Conservation (phyloP, 768 basidiomycete species). For the Rhizopogon rudus region DNA sequence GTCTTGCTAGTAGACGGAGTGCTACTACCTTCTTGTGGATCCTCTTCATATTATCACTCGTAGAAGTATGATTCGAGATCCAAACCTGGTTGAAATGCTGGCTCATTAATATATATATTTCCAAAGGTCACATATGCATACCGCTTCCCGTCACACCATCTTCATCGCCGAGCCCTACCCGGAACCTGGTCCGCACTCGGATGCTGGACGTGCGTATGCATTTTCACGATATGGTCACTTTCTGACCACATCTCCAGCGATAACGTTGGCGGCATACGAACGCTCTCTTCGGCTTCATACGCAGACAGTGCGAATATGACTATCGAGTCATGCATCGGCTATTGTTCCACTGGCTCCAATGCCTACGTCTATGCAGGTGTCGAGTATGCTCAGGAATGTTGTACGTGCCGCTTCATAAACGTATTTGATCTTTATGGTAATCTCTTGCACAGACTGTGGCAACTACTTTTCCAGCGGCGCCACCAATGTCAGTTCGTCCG, state of each 20-base stretch:
- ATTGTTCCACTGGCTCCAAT: conserved; percentile 31
- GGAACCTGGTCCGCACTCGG: conserved; percentile 52
- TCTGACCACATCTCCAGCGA: conserved; percentile 37
- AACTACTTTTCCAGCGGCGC: conserved; percentile 45
- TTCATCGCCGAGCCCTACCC: conserved; percentile 33
- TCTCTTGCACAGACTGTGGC: conserved; percentile 53
- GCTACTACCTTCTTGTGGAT: background rate
- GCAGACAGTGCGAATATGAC: conserved; percentile 55
- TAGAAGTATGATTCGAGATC: background rate
- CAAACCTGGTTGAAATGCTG: background rate
- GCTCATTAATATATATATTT: background rate
- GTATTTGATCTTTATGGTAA: conserved; percentile 1
- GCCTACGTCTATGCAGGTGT: conserved; percentile 62
- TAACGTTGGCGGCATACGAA: conserved; percentile 44
- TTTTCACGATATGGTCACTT: conserved; percentile 9
- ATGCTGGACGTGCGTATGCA: conserved; percentile 52
- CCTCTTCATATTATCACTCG: background rate
- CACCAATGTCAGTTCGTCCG: conserved; percentile 37
- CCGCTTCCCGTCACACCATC: background rate
- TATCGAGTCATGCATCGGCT: conserved; percentile 43
- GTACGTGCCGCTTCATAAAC: conserved; percentile 30
- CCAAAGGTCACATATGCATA: background rate
- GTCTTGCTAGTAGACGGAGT: background rate
- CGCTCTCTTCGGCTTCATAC: conserved; percentile 46
- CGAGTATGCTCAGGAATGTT: conserved; percentile 64